Percentiles rank a stretch among this genome's conserved stretches.
Evolutionary conservation across 805 yeast species (phyloP).

Genomic region (Candida ulmi): DNA sequence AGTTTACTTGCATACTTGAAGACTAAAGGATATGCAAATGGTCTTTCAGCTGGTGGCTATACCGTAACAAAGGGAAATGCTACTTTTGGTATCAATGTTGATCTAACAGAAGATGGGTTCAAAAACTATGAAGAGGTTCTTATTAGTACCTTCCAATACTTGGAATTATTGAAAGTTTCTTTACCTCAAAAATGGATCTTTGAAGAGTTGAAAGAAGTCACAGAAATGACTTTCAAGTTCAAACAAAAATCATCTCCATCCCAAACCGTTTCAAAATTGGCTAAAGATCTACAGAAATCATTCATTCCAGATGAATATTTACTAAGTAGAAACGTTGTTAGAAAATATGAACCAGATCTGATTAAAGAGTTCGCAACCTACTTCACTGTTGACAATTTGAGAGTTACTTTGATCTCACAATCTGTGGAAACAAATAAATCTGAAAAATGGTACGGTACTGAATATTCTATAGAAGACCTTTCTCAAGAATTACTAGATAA

Average conservation of each 20-base stretch:
- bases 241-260: constrained; percentile 72
- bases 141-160: constrained; percentile 62
- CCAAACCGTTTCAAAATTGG: constrained; percentile 63
- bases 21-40: constrained; percentile 71
- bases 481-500: constrained; percentile 31
- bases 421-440: constrained; percentile 42
- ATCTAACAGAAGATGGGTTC: constrained; percentile 71
- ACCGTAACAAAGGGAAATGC: constrained; percentile 63
- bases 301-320: constrained; percentile 60
- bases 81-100: constrained; percentile 63
- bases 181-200: constrained; percentile 77
- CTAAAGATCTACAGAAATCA: constrained; percentile 52
- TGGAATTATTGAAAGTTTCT: constrained; percentile 49
- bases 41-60: constrained; percentile 67
- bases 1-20: constrained; percentile 71
- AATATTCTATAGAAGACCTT: constrained; percentile 49
- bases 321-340: constrained; percentile 50
- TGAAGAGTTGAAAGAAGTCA: constrained; percentile 67
- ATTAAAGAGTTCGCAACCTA: constrained; percentile 44
- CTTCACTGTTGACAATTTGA: constrained; percentile 55
- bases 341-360: constrained; percentile 51
- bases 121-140: constrained; percentile 56
- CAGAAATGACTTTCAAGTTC: constrained; percentile 69
- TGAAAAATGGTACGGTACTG: constrained; percentile 92
- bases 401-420: constrained; percentile 50